These are phyloP conservation scores for Thraustochytrium striatum DNA, from an alignment of 352 stramenopile genomes.

Conservation along the genomic window DNA sequence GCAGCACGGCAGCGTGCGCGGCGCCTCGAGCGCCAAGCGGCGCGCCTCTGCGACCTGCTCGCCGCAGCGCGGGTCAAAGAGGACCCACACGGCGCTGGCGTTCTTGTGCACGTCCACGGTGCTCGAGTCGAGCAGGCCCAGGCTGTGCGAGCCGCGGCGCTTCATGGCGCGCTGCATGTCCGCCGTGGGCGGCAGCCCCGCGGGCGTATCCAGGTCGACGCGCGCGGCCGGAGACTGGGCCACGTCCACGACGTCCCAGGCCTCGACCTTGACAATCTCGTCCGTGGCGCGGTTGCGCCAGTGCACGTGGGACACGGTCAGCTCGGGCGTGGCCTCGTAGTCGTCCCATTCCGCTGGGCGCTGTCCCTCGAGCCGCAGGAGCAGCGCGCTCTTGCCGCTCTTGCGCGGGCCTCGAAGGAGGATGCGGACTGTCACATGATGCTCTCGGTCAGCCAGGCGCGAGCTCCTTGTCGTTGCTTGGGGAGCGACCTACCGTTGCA, in stretches of 20 bases:
- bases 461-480: no score
- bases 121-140: slow-evolving; percentile 15
- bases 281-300: slow-evolving; percentile 36
- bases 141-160: background rate
- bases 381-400: slow-evolving; percentile 20
- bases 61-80: background rate
- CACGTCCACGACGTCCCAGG: slow-evolving; percentile 46
- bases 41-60: background rate
- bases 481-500: no score
- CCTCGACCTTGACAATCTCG: slow-evolving; percentile 34
- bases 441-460: no score
- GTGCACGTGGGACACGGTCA: slow-evolving; percentile 28
- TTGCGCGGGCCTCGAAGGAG: background rate
- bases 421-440: no score
- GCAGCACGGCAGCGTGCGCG: background rate
- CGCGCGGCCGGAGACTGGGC: background rate
- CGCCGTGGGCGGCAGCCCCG: slow-evolving; percentile 6
- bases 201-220: slow-evolving; percentile 23
- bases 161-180: background rate
- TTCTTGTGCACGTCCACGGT: slow-evolving; percentile 27
- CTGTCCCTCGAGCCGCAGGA: slow-evolving; percentile 4
- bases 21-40: background rate
- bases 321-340: slow-evolving; percentile 24
- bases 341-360: background rate
- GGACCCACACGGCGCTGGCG: background rate